Evolutionary conservation across 495 filamentous ascomycete genomes (phyloP), one percentile per base, ranked within the genome.

Genomic region (Penicillium lagena): DNA sequence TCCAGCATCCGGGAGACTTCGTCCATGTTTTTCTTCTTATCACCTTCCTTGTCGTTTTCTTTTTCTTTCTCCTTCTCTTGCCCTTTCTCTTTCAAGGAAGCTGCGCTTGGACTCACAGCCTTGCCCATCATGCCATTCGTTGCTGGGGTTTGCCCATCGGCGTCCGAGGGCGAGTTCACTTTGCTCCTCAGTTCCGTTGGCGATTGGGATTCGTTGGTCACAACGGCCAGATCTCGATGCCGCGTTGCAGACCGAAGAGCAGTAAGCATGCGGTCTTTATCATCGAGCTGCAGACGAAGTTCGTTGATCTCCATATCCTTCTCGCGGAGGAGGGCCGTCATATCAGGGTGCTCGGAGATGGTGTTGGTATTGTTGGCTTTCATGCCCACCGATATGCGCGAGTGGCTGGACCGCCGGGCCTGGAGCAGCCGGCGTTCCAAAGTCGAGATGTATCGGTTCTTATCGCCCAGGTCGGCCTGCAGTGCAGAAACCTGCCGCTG

Each of bases 301-400:
- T 95, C 90, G 28, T 84, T 81, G 54, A 98, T 96, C 62, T 98
- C 93, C 43, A 85, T 80, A 56, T 98, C 93, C 60, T 93, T 96
- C 54, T 96, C 93, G 52, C 81, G 83, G 28, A 98, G 62, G 28
- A 89, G 48, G 34, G 80, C 61, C 28, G 79, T 75, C 37, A 85
- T 65, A 49, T 84, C 82, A 31, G 82, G 77, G 46, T 86, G 81
- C 47, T 89, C 86, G 39, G 81, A 75, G 28, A 60, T 60, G 1
- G 79, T 75, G 4, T 6, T 22, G 57, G 80, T 70, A 43, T 75
- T 74, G 29, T 71, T 72, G 11, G 65, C 47, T 53, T 82, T 85
- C 30, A 76, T 70, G 2, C 82, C 82, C 29, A 83, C 76, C 29
- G 88, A 93, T 40, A 90, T 82, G 17, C 90, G 79, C 2, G 86